These are phyloP conservation scores for Eucalyptus tenuipes DNA, from an alignment of 345 rosid species.

Conservation along the genomic window DNA sequence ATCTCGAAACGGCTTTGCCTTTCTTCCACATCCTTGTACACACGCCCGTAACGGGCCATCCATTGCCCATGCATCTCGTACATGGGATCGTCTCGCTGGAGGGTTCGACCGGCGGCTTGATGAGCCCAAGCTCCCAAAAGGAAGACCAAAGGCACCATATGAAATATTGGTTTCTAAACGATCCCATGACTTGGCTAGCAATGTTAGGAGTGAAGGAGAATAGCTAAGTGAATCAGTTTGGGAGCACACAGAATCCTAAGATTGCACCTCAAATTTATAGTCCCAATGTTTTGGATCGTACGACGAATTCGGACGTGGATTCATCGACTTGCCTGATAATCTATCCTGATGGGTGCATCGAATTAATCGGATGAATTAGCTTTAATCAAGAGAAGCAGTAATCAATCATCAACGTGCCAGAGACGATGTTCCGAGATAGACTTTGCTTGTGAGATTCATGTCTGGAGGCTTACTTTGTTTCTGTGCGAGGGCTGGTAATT, in stretches of 20 bases:
- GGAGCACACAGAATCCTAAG: background rate
- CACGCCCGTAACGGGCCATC: slow-evolving; percentile 12
- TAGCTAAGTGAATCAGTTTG: background rate
- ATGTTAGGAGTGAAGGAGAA: background rate
- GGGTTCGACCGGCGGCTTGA: background rate
- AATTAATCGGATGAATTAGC: background rate
- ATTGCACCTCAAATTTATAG: background rate
- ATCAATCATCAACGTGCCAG: background rate
- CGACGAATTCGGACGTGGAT: background rate
- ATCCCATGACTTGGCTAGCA: background rate
- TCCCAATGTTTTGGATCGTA: background rate
- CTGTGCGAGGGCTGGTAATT: background rate
- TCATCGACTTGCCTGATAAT: background rate
- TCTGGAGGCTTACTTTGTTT: too few relatives aligned
- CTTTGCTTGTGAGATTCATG: background rate
- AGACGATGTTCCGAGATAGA: background rate
- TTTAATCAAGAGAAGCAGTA: background rate
- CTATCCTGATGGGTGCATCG: background rate
- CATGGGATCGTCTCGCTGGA: background rate
- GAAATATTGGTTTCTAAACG: background rate
- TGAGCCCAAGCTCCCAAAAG: background rate
- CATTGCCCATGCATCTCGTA: slow-evolving; percentile 14
- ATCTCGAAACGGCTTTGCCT: slow-evolving; percentile 21
- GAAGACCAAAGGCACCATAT: slow-evolving; percentile 3
- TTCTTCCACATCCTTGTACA: slow-evolving; percentile 9